These are phyloP conservation scores for Fragaria nilgerrensis DNA, from an alignment of 306 rosid species.

Conservation along the genomic window DNA sequence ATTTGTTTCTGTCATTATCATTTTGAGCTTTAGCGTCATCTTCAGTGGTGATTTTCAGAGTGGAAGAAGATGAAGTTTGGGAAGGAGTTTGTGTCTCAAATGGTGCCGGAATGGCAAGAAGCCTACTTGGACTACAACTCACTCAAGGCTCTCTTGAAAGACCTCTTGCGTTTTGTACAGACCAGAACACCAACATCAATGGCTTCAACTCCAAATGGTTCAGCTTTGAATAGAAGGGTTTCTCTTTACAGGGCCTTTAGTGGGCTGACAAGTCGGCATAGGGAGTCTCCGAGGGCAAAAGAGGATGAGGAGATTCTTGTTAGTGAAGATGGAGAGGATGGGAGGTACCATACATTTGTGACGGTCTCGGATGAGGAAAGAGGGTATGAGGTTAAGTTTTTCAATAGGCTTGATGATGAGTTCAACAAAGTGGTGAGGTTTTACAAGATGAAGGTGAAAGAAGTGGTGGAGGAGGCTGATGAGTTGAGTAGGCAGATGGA, in stretches of 20 bases:
- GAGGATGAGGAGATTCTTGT: slow-evolving; percentile 64
- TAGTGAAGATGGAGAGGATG: slow-evolving; percentile 32
- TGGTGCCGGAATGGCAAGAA: slow-evolving; percentile 81
- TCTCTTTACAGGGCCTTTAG: slow-evolving; percentile 68
- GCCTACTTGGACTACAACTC: slow-evolving; percentile 66
- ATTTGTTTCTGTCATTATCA: neutral
- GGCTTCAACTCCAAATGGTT: slow-evolving; percentile 45
- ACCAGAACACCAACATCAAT: slow-evolving; percentile 19
- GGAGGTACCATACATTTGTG: slow-evolving; percentile 45
- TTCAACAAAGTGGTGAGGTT: slow-evolving; percentile 64
- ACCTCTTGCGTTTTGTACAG: slow-evolving; percentile 24
- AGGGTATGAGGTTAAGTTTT: slow-evolving; percentile 51
- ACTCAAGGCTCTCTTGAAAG: slow-evolving; percentile 48
- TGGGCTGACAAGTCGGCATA: slow-evolving; percentile 43
- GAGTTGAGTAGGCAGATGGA: slow-evolving; percentile 74
- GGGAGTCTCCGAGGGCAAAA: slow-evolving; percentile 33
- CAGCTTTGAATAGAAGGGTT: slow-evolving; percentile 42
- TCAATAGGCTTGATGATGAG: slow-evolving; percentile 63
- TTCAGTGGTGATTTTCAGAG: slow-evolving; percentile 5
- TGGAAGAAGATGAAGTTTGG: slow-evolving; percentile 63
- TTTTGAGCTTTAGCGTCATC: neutral
- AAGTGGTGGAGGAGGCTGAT: slow-evolving; percentile 57
- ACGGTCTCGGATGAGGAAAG: slow-evolving; percentile 46
- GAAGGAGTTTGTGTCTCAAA: slow-evolving; percentile 62
- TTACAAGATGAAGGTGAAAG: slow-evolving; percentile 49